Percentiles rank a stretch among this genome's conserved stretches.
Evolutionary conservation across 2,329 filamentous ascomycete genomes (phyloP).

Genomic region (Emericellopsis atlantica): DNA sequence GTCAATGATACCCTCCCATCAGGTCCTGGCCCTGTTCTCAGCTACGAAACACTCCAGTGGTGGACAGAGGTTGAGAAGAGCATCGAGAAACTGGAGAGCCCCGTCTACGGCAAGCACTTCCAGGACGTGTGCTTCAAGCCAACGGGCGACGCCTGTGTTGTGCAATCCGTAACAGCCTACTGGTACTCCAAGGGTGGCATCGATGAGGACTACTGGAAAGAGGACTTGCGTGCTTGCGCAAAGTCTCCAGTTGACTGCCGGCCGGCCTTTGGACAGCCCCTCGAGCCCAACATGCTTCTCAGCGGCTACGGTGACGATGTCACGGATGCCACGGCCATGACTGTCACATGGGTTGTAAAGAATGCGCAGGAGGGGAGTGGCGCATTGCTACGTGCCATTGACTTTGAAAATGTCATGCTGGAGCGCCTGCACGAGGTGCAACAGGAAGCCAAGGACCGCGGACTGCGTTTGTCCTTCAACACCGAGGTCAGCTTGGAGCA

Average conservation of each 20-base stretch:
- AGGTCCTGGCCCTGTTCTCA: slow-evolving; percentile 64
- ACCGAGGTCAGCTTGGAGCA: slow-evolving; percentile 92
- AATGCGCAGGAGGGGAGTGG: slow-evolving; percentile 67
- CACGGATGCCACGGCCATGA: slow-evolving; percentile 64
- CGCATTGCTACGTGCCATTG: slow-evolving; percentile 62
- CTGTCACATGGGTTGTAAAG: slow-evolving; percentile 89
- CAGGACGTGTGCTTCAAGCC: slow-evolving; percentile 92
- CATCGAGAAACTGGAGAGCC: slow-evolving; percentile 59
- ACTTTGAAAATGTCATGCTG: slow-evolving; percentile 78
- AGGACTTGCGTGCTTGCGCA: slow-evolving; percentile 60
- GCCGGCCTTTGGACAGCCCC: slow-evolving; percentile 77
- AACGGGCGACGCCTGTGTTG: slow-evolving; percentile 74
- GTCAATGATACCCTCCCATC: slow-evolving; percentile 68
- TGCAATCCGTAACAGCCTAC: slow-evolving; percentile 87
- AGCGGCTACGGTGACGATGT: slow-evolving; percentile 65
- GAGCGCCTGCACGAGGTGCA: slow-evolving; percentile 65
- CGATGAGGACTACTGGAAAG: slow-evolving; percentile 49
- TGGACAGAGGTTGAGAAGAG: slow-evolving; percentile 85
- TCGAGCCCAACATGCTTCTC: slow-evolving; percentile 75
- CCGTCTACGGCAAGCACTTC: slow-evolving; percentile 54
- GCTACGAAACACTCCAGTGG: slow-evolving; percentile 81
- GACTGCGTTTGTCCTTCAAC: slow-evolving; percentile 82
- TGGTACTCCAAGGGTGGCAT: slow-evolving; percentile 49
- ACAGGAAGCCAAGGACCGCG: slow-evolving; percentile 62
- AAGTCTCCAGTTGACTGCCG: slow-evolving; percentile 74